Conservation (phyloP, 1,284 basidiomycete genomes). For the Apiotrichum sp. region DNA sequence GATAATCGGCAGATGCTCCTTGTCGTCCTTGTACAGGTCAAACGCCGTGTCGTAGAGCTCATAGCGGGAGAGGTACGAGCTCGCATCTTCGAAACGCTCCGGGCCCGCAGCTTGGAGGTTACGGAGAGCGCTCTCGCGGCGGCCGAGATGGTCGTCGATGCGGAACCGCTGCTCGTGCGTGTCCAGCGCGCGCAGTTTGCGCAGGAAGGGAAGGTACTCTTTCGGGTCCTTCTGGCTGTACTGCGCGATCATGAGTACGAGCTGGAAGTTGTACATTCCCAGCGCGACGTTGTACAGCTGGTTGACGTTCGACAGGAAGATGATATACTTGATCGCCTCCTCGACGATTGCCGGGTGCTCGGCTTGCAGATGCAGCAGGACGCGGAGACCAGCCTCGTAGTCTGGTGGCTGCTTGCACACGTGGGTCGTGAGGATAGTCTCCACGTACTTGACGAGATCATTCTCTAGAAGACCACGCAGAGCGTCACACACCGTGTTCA, state of each 20-base stretch:
- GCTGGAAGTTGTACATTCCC: constrained; percentile 97
- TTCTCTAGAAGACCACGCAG: constrained; percentile 67
- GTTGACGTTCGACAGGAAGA: constrained; percentile 93
- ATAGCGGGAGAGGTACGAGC: constrained; percentile 73
- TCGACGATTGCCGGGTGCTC: constrained; percentile 72
- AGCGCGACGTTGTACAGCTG: constrained; percentile 87
- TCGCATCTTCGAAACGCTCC: constrained; percentile 63
- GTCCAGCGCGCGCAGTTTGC: constrained; percentile 75
- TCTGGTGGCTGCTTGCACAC: constrained; percentile 89
- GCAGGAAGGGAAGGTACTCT: constrained; percentile 94
- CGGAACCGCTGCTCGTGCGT: constrained; percentile 78
- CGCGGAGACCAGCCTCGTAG: constrained; percentile 72
- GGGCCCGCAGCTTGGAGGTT: constrained; percentile 65
- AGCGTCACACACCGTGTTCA: constrained; percentile 71
- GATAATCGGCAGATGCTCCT: constrained; percentile 58
- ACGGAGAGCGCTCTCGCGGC: constrained; percentile 66
- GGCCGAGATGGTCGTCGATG: constrained; percentile 87
- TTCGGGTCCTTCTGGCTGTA: constrained; percentile 96
- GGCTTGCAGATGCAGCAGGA: constrained; percentile 73
- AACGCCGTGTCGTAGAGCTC: constrained; percentile 70
- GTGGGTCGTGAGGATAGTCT: constrained; percentile 85
- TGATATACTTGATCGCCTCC: constrained; percentile 96
- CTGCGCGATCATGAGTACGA: constrained; percentile 94
- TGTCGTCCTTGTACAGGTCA: constrained; percentile 62
- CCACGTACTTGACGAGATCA: constrained; percentile 74